Evolutionary conservation across 129 eudicot species (phyloP).

Genomic region (Oenanthe sinensis): DNA sequence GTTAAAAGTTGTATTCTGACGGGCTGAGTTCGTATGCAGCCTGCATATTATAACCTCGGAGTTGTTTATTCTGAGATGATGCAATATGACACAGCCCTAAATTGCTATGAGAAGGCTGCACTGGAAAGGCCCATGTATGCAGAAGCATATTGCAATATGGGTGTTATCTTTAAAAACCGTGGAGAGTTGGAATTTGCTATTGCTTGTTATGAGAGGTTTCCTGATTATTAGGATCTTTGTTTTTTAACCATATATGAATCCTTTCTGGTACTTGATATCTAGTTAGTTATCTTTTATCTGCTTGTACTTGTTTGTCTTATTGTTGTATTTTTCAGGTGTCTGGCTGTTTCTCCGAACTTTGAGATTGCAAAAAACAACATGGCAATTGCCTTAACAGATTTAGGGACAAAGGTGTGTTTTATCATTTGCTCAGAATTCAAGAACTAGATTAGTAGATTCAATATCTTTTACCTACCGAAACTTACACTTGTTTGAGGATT

Average conservation of each 20-base stretch:
- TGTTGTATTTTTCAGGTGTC: conserved; percentile 50
- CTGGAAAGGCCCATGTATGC: conserved; percentile 95
- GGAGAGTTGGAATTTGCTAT: conserved; percentile 93
- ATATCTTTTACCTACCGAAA: neutral
- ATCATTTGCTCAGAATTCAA: neutral
- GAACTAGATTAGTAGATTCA: conserved; percentile 4
- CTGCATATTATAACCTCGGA: conserved; percentile 98
- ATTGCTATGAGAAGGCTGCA: conserved; percentile 97
- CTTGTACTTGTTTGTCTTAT: conserved; percentile 18
- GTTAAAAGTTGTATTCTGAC: conserved; percentile 9
- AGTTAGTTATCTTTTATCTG: conserved; percentile 1
- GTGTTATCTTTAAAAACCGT: conserved; percentile 84
- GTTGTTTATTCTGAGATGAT: conserved; percentile 94
- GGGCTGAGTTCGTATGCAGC: conserved; percentile 44
- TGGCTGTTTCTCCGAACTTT: conserved; percentile 93
- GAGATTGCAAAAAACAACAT: conserved; percentile 97
- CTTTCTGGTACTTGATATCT: neutral
- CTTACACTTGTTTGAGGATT: neutral
- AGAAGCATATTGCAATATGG: conserved; percentile 99
- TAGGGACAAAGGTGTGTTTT: conserved; percentile 84
- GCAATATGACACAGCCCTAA: conserved; percentile 96
- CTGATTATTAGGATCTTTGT: neutral
- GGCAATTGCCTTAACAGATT: conserved; percentile 94
- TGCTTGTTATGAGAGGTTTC: conserved; percentile 93
- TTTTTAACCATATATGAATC: neutral